These are phyloP conservation scores for Eucalyptus coolabah DNA, from an alignment of 345 rosid genomes.

Conservation along the genomic window DNA sequence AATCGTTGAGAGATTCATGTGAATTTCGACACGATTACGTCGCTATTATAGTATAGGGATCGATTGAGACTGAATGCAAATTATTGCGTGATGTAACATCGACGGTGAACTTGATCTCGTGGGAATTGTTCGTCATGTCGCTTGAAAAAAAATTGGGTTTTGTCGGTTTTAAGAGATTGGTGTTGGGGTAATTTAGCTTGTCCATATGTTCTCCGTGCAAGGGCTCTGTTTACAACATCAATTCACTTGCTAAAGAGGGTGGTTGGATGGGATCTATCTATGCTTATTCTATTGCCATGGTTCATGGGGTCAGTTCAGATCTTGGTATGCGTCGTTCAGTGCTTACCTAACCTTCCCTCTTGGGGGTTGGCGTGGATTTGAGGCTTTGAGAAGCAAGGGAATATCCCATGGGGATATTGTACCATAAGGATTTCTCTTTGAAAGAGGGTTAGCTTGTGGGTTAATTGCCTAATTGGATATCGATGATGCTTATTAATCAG, in stretches of 20 bases:
- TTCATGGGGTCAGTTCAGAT: not conserved
- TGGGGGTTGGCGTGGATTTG: not conserved
- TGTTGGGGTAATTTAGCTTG: rapidly evolving
- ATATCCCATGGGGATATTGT: not conserved
- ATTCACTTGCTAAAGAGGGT: not conserved
- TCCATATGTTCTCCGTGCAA: not conserved
- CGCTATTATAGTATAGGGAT: rapidly evolving
- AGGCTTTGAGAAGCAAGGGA: not conserved
- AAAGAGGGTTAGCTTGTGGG: not conserved
- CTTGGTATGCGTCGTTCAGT: not conserved
- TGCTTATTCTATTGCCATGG: not conserved
- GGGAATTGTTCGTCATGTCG: rapidly evolving
- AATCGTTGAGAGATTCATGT: not conserved
- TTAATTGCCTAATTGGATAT: not conserved
- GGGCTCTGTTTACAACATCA: not conserved
- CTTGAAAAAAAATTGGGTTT: not conserved
- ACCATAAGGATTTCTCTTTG: not conserved
- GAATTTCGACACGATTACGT: not conserved
- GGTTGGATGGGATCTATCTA: not conserved
- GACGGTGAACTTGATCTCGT: rapidly evolving
- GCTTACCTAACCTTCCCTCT: not conserved
- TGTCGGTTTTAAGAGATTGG: rapidly evolving
- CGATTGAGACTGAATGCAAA: rapidly evolving
- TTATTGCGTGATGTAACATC: rapidly evolving
- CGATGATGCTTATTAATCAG: not conserved